Evolutionary conservation across 768 basidiomycete genomes (phyloP).

Genomic region (Crepidotus variabilis): DNA sequence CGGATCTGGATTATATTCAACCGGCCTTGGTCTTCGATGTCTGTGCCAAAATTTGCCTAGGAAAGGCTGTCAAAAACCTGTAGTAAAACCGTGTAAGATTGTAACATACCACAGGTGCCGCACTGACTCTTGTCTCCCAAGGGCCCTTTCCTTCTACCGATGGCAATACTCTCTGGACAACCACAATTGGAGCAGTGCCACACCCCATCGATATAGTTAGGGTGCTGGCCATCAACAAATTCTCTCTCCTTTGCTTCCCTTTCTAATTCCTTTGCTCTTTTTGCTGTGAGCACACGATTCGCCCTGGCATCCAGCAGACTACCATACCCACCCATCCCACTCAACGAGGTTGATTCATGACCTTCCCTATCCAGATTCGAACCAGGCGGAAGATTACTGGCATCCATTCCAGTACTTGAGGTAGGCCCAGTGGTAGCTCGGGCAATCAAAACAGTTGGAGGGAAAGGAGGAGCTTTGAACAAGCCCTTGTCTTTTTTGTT

Average conservation of each 20-base stretch:
- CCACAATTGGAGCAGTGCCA: constrained; percentile 98
- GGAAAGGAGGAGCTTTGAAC: constrained; percentile 68
- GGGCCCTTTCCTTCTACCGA: constrained; percentile 86
- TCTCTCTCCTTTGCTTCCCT: constrained; percentile 82
- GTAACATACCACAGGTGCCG: constrained; percentile 79
- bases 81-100: constrained; percentile 1
- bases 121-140: constrained; percentile 89
- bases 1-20: constrained; percentile 74
- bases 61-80: constrained; percentile 7
- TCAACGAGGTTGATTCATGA: constrained; percentile 10
- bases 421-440: constrained; percentile 60
- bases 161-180: constrained; percentile 80
- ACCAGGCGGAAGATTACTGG: constrained; percentile 45
- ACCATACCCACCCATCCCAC: constrained; percentile 6
- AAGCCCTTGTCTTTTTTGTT: constrained; percentile 68
- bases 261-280: constrained; percentile 70
- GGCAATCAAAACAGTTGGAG: constrained; percentile 49
- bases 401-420: constrained; percentile 65
- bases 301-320: constrained; percentile 42
- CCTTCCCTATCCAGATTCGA: constrained; percentile 19
- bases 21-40: constrained; percentile 76
- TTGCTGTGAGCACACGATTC: constrained; percentile 48
- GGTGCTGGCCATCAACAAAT: constrained; percentile 78
- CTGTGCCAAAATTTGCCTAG: constrained; percentile 89
- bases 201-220: constrained; percentile 76